Evolutionary conservation across 2,329 filamentous ascomycete species (phyloP).

Genomic region (Capronia epimyces): DNA sequence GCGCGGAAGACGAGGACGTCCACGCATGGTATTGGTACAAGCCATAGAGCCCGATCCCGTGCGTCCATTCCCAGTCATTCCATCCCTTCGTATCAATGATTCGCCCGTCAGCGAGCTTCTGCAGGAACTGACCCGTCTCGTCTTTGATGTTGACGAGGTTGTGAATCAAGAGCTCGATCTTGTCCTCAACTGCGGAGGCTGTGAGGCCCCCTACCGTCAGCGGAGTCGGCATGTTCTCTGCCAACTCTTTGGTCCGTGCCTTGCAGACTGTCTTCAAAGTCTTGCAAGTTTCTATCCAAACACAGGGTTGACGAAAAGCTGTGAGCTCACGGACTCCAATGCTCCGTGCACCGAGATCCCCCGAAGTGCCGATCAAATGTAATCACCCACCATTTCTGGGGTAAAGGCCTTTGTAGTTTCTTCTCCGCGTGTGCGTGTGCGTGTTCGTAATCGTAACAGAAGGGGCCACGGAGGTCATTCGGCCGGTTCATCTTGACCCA

Average conservation of each 20-base stretch:
- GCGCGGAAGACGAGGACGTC: constrained; percentile 56
- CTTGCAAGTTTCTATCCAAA: too few relatives aligned
- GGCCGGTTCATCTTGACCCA: too few relatives aligned
- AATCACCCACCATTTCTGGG: not conserved
- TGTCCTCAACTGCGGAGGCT: constrained; percentile 41
- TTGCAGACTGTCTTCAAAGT: not conserved
- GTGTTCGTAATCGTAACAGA: too few relatives aligned
- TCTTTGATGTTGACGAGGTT: constrained; percentile 75
- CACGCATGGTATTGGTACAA: constrained; percentile 76
- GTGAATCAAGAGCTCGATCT: constrained; percentile 62
- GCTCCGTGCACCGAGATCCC: constrained; percentile 2
- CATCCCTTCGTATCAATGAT: constrained; percentile 81
- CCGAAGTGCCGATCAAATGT: not conserved
- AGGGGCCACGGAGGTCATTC: too few relatives aligned
- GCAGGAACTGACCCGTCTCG: constrained; percentile 65
- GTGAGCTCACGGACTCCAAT: not conserved
- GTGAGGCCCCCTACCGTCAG: constrained; percentile 18
- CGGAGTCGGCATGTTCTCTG: constrained; percentile 17
- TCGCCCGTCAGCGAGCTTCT: constrained; percentile 64
- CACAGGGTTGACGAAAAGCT: not conserved
- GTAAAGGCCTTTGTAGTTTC: not conserved
- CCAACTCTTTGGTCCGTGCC: too few relatives aligned
- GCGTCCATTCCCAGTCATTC: constrained; percentile 66
- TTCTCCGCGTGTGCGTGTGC: too few relatives aligned
- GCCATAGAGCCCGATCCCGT: constrained; percentile 73